A percentile compares a stretch with the other conserved stretches of the same genome.
phyloP scores from a whole-genome alignment of 352 stramenopile species.

The Phytophthora megakarya region DNA sequence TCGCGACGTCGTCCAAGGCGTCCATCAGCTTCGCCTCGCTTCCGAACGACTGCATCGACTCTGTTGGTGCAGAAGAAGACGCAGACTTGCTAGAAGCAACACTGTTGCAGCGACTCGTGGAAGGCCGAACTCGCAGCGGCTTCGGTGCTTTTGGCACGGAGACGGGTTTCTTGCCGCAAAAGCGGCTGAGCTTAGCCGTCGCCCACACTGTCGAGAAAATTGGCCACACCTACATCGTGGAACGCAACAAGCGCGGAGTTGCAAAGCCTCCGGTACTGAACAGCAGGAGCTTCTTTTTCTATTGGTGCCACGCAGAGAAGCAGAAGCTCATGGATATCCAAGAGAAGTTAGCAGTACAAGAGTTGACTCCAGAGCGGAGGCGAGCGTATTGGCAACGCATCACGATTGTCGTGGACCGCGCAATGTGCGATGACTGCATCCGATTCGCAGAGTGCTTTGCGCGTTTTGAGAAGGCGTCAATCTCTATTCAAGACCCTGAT shows the following conservation, averaged over 20 bases:
- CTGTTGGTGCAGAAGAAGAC: neutral
- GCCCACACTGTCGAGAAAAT: conserved; percentile 59
- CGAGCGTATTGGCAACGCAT: conserved; percentile 53
- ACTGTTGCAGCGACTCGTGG: conserved; percentile 43
- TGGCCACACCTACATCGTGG: conserved; percentile 69
- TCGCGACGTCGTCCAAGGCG: conserved; percentile 58
- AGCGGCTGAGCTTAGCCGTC: conserved; percentile 65
- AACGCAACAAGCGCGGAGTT: conserved; percentile 53
- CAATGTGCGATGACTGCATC: conserved; percentile 82
- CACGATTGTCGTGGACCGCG: conserved; percentile 64
- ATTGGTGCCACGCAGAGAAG: conserved; percentile 88
- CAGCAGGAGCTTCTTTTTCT: conserved; percentile 85
- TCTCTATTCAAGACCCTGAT: conserved; percentile 62
- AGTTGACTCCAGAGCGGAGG: conserved; percentile 13
- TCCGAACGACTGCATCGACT: neutral
- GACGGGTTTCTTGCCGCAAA: conserved; percentile 62
- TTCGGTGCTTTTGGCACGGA: conserved; percentile 80
- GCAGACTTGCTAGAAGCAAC: conserved; percentile 10
- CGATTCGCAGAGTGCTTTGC: conserved; percentile 59
- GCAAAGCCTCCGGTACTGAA: conserved; percentile 62
- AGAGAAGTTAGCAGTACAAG: conserved; percentile 48
- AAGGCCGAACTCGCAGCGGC: conserved; percentile 59
- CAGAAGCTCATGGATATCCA: conserved; percentile 82
- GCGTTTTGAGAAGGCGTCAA: conserved; percentile 35
- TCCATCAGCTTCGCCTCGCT: conserved; percentile 54